Base-by-base conservation (phyloP, 106 monocot species). In the Allium cepa region DNA sequence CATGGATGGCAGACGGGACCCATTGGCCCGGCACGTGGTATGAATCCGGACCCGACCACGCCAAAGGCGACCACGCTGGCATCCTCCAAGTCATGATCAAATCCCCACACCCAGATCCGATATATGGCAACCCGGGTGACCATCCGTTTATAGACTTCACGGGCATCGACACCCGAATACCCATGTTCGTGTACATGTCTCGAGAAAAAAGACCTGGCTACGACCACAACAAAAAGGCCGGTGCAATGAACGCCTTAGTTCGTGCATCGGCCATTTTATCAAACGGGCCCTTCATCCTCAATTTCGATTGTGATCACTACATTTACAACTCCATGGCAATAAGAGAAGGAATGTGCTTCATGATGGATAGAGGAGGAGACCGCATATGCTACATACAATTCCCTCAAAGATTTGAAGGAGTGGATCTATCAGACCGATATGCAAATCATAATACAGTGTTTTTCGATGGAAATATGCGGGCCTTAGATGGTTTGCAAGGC, bases 361-460 rank as follows among this genome's bases (percentile, higher is more conserved):
- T 96, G 96, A 86, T 96, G 84, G 96, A 96, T 70, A 83, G 91
- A 11, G 92, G 91, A 47, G 96, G 96, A 10, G 96, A 96, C 58
- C 81, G 88, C 14, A 84, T 96, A 36, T 96, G 92, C 72, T 96
- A 92, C 80, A 74, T 92, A 57, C 96, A 96, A 61, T 96, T 92
- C 76, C 91, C 96, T 4, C 96, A 96, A 62, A 53, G 96, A 15
- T 96, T 96, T 72, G 91, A 96, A 73, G 96, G 96, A 22, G 86
- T 96, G 67, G 96, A 96, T 68, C 96, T 91, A 28, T 92, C 91
- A 26, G 91, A 96, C 59, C 88, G 96, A 69, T 96, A 96, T 51
- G 96, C 96, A 49, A 96, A 96, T 67, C 96, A 96, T 79, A 96
- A 96, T 83, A 96, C 91, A 17, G 96, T 96, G 57, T 96, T 96